Base-by-base conservation (phyloP, 306 rosid genomes). In the Pueraria montana region DNA sequence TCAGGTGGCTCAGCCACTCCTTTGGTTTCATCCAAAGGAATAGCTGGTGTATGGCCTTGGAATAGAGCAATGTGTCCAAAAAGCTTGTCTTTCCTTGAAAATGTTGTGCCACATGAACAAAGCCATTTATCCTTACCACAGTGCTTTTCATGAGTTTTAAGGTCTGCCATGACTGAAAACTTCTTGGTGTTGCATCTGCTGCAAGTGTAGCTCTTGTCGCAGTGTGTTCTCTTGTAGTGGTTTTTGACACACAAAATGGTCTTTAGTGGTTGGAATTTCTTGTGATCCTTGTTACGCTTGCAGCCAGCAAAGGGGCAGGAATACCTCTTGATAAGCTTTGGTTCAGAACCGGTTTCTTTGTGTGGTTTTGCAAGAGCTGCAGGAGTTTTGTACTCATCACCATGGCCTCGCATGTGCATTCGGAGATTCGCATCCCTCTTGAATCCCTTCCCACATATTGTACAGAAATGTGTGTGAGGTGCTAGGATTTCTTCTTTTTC, bases 361-460 rank as follows among this genome's bases (percentile, higher is more conserved):
- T 88, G 83, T 4, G 99, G 99, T 74, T 94, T 96, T 2, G 99
- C 98, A 50, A 96, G 99, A 30, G 99, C 99, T n/a, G 94, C 99
- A 3, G 99, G 69, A 16, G 99, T 96, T 89, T 96, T 96, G 79
- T 96, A 96, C 88, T 96, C 94, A 4, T 96, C 98, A 8, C 99
- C 99, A 14, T 96, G 99, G 50, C 99, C 99, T 62, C 99, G 88
- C 99, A 96, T 96, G 91, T 96, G 99, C 99, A 96, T 96, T 52
- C 98, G 88, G 68, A 96, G 87, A 85, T 96, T 96, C 2, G 99
- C 99, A 50, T 96, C 99, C 82, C 99, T 90, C 87, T 96, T 96
- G 97, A 96, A 96, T 62, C 99, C 99, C 83, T 96, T 96, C 76
- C 99, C 99, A 11, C 99, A 96, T 76, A 96, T 94, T 7, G 97